Conservation (phyloP, 495 filamentous ascomycete genomes). For the Trichoderma asperelloides region DNA sequence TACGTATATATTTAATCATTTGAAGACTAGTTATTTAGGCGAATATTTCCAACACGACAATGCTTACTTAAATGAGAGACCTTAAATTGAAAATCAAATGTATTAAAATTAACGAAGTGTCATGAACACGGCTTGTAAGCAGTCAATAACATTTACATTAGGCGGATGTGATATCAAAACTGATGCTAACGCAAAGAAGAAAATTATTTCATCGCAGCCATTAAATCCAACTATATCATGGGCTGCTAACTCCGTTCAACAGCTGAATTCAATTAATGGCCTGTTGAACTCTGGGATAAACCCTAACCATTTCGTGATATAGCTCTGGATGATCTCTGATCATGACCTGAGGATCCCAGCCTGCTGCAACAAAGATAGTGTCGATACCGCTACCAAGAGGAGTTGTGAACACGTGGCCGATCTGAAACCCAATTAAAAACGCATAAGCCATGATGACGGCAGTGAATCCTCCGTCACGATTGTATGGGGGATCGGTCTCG, state of each 20-base stretch:
- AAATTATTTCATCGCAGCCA: not conserved
- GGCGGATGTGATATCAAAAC: no score
- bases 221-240: not conserved
- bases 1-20: no score
- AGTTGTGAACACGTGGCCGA: constrained; percentile 80
- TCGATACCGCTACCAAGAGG: constrained; percentile 63
- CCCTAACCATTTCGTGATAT: constrained; percentile 61
- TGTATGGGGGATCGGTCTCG: constrained; percentile 67
- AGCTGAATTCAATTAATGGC: constrained; percentile 20
- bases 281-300: constrained; percentile 76
- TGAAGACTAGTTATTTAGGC: no score
- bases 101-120: no score
- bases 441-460: constrained; percentile 70
- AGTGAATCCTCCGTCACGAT: constrained; percentile 49
- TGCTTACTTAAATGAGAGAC: no score
- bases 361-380: constrained; percentile 82
- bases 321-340: constrained; percentile 74
- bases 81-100: no score
- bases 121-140: no score
- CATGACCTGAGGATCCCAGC: constrained; percentile 82
- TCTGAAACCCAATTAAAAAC: constrained; percentile 78
- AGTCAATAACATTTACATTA: no score
- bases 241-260: not conserved
- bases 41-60: no score
- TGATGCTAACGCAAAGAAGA: not conserved